These are phyloP conservation scores for Galerina sulciceps DNA, from an alignment of 768 basidiomycete species.

Conservation along the genomic window DNA sequence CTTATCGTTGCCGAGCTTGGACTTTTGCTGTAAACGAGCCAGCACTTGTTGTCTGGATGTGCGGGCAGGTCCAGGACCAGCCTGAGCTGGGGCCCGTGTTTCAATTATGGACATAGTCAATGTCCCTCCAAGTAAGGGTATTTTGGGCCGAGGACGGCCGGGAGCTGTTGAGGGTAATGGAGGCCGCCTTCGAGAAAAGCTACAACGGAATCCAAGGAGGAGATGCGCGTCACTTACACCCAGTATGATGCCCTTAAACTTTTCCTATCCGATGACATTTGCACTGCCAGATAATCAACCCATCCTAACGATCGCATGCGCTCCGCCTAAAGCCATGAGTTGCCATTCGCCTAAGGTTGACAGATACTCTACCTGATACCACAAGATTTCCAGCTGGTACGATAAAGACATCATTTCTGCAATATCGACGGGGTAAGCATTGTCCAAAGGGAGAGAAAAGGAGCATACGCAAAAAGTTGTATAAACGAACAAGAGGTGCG, in stretches of 20 bases:
- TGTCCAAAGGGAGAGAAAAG: not conserved
- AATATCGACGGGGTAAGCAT: not conserved
- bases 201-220: not conserved
- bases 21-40: constrained; percentile 63
- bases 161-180: constrained; percentile 27
- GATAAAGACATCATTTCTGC: constrained; percentile 90
- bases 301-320: constrained; percentile 87
- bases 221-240: constrained; percentile 59
- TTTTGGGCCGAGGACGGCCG: constrained; percentile 41
- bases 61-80: constrained; percentile 51
- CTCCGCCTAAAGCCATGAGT: constrained; percentile 50
- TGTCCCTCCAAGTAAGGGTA: constrained; percentile 71
- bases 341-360: not conserved
- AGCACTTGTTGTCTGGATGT: constrained; percentile 58
- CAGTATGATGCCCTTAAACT: constrained; percentile 82
- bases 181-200: constrained; percentile 26
- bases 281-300: constrained; percentile 75
- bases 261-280: constrained; percentile 71
- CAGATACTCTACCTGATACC: constrained; percentile 59
- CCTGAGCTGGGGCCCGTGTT: constrained; percentile 40
- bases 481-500: constrained; percentile 82
- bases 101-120: constrained; percentile 75
- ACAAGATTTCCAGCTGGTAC: constrained; percentile 90
- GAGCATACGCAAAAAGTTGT: constrained; percentile 85
- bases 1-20: constrained; percentile 56